A percentile compares a stretch with the other conserved stretches of the same genome.
These are phyloP conservation scores for Papilionanthe hybrid DNA, from an alignment of 116 monocot species.

Conservation along the genomic window DNA sequence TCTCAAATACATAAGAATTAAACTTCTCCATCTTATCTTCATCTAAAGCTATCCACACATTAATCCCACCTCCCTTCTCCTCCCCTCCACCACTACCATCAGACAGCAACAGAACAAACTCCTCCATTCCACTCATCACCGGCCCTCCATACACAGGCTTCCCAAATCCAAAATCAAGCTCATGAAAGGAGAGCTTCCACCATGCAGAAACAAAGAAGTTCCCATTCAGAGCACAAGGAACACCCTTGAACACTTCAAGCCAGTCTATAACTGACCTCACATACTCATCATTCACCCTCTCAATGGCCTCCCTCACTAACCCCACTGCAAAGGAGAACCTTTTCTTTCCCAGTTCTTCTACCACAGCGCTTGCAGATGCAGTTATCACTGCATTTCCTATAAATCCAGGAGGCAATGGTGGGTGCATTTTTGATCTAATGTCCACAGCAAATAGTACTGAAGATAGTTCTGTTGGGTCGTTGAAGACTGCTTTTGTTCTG, in stretches of 20 bases:
- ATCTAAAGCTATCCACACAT: conserved; percentile 64
- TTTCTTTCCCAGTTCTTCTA: conserved; percentile 24
- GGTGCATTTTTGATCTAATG: conserved; percentile 43
- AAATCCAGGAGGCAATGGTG: conserved; percentile 48
- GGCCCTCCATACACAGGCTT: conserved; percentile 48
- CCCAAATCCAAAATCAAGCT: conserved; percentile 70
- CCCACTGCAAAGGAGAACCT: conserved; percentile 41
- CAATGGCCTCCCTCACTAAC: conserved; percentile 58
- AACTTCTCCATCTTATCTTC: conserved; percentile 64
- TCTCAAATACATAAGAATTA: conserved; percentile 31
- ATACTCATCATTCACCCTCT: conserved; percentile 59
- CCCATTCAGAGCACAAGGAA: conserved; percentile 48
- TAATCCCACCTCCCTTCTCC: conserved; percentile 34
- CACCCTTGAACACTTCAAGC: conserved; percentile 63
- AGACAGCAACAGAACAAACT: conserved; percentile 79
- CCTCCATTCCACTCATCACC: conserved; percentile 57
- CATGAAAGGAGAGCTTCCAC: conserved; percentile 82
- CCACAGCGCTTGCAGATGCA: conserved; percentile 41
- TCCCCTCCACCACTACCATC: conserved; percentile 14
- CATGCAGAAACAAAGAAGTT: conserved; percentile 79
- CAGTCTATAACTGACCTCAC: conserved; percentile 77
- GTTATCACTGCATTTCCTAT: conserved; percentile 67
- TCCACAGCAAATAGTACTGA: conserved; percentile 73
- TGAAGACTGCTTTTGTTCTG: conserved; percentile 49
- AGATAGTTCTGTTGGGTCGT: conserved; percentile 26